Evolutionary conservation across 2,329 filamentous ascomycete genomes (phyloP).

Genomic region (Grosmannia clavigera): DNA sequence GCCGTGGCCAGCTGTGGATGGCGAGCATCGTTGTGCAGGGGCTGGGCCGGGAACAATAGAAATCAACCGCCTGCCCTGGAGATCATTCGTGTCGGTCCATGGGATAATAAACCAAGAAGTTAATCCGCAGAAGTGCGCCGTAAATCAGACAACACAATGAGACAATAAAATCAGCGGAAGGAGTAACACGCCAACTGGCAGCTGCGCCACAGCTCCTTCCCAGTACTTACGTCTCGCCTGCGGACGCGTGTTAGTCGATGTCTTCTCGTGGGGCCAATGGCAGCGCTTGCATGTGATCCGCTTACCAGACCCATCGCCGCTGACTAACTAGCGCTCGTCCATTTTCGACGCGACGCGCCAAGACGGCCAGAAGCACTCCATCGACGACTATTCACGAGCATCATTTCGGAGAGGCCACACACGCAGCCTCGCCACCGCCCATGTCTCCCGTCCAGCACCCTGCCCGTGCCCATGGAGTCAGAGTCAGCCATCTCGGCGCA

Average conservation of each 20-base stretch:
- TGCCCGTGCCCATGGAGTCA: conserved; percentile 14
- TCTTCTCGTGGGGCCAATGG: neutral
- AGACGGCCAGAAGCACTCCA: neutral
- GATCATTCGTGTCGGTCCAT: neutral
- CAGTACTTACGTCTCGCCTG: no score
- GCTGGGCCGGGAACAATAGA: neutral
- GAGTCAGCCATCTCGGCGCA: conserved; percentile 33
- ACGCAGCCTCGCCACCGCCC: neutral
- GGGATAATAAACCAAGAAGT: neutral
- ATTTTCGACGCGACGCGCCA: neutral
- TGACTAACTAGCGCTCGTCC: neutral
- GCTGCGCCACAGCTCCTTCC: no score
- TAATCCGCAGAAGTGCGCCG: no score
- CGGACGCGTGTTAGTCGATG: no score
- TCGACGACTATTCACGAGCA: neutral
- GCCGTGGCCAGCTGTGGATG: conserved; percentile 2
- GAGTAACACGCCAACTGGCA: no score
- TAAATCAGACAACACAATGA: neutral
- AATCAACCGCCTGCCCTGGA: neutral
- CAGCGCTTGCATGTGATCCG: neutral
- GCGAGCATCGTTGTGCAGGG: neutral
- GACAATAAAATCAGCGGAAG: neutral
- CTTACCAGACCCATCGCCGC: neutral
- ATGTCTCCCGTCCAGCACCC: conserved; percentile 4
- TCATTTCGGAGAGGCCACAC: no score